Evolutionary conservation across 192 early-diverging fungal genomes (phyloP), one percentile per base, ranked within the genome.

Genomic region (Coemansia sp.): DNA sequence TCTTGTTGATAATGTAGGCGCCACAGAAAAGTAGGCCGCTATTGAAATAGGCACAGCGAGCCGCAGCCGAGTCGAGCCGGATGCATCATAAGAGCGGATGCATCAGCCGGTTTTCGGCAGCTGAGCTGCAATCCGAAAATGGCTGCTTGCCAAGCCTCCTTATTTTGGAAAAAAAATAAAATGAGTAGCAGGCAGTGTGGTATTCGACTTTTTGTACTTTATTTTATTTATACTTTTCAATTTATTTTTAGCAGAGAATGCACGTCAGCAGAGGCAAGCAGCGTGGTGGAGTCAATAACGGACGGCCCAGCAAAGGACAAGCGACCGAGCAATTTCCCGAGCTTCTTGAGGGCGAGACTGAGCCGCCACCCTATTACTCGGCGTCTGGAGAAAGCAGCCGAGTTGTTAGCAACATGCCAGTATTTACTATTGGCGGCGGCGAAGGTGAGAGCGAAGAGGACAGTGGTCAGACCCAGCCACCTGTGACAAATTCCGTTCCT

Each of bases 311-410:
- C 49, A 53, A 43, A 29, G 39, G 55, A 15, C 36, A 16, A 10
- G 43, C 41, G 40, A 24, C 44, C 65, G 74, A 72, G 60, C 39
- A 75, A 68, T 81, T 81, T 15, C 79, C 79, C 8, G 66, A 67
- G 27, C 68, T 81, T 20, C 62, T 34, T 24, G 62, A 71, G 7
- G 49, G 11, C 18, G 31, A 43, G 29, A 58, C 15, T 24, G 58
- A 61, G 34, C 58, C 33, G 3, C 58, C 58, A 18, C 58, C 58
- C 1, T 61, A 33, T 4, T 20, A 38, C 34, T 36, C 64, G 16
- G 63, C 41, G 2, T 9, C 27, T 5, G 60, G 24, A 39, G 29
- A 68, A 22, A 43, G 47, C 55, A 5, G 73, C 68, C 44, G 47
- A 27, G 34, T 36, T 0, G 5, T 0, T 13, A 20, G 46, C 5